phyloP scores from a whole-genome alignment of 108 stramenopile species.

The Pseudonitzschia delicatissima region DNA sequence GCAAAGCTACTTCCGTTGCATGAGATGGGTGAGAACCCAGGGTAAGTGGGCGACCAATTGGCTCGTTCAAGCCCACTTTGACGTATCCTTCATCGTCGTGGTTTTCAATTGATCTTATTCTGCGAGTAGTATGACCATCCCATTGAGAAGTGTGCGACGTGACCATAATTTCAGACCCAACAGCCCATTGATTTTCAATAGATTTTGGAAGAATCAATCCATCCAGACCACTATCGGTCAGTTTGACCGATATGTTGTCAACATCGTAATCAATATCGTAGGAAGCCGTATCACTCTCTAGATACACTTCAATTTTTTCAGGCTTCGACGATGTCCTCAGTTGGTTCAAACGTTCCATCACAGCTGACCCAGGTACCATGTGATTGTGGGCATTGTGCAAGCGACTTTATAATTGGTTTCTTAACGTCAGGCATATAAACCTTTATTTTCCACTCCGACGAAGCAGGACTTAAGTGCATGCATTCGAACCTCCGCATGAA shows the following conservation, averaged over 20 bases:
- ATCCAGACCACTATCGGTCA: conserved; percentile 1
- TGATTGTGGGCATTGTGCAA: conserved; percentile 8
- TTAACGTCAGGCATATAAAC: background rate
- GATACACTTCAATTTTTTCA: background rate
- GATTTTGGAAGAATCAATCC: conserved; percentile 22
- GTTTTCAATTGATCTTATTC: conserved; percentile 21
- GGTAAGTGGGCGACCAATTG: conserved; percentile 38
- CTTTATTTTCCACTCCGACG: conserved; percentile 13
- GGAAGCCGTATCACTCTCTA: conserved; percentile 6
- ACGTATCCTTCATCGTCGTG: conserved; percentile 30
- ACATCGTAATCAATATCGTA: conserved; percentile 20
- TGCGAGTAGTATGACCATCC: conserved; percentile 36
- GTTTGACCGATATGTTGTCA: conserved; percentile 20
- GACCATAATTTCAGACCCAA: conserved; percentile 50
- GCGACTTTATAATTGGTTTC: background rate
- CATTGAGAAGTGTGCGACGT: conserved; percentile 47
- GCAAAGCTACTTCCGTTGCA: conserved; percentile 60
- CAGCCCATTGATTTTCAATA: conserved; percentile 28
- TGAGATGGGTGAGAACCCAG: conserved; percentile 39
- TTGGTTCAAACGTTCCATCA: background rate
- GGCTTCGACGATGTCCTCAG: background rate
- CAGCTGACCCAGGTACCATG: conserved; percentile 15
- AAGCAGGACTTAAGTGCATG: conserved; percentile 1
- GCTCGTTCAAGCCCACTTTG: conserved; percentile 34
- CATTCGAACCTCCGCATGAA: conserved; percentile 15